Evolutionary conservation across 257 asterid species (phyloP), one percentile per base, ranked within the genome.

Genomic region (Asclepias syriaca): DNA sequence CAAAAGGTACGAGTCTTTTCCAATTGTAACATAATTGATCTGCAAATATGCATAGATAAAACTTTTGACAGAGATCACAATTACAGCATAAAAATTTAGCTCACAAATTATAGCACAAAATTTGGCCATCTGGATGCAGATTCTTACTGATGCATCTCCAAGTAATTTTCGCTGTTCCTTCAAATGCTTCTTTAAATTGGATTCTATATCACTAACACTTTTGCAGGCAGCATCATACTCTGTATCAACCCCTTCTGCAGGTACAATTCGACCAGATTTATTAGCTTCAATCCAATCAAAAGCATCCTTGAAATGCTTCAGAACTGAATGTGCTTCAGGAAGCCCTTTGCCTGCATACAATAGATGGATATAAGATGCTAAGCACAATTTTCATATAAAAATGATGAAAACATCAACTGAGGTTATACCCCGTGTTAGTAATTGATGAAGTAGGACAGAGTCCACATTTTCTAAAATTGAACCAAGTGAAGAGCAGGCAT

Each of bases 251-350:
- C 97, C 98, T 77, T 89, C 96, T 75, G 85, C 83, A 54, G 98
- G 99, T 81, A 94, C 84, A 66, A 94, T 80, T 70, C 99, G 98
- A 50, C 99, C 99, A 11, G 97, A 91, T 68, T 77, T 80, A 79
- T 85, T 83, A 80, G 99, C 99, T 86, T 91, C 98, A 76, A 80
- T 89, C 98, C 99, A 94, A 77, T 91, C 99, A 74, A 94, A 94
- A 73, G 95, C 96, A 79, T 85, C 95, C 82, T 87, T 94, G 91
- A 89, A 94, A 81, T 84, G 85, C 73, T 72, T 84, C 75, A 94
- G 82, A 85, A 88, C 79, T 29, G 89, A 77, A 70, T 71, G 72
- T 72, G 82, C 88, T 68, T 87, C 89, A 56, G 96, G 91, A 82
- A 86, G 83, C 69, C 90, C 90, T 67, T 86, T 72, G 39, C 95